phyloP scores from a whole-genome alignment of 495 filamentous ascomycete species.

The Glonium stellatum region DNA sequence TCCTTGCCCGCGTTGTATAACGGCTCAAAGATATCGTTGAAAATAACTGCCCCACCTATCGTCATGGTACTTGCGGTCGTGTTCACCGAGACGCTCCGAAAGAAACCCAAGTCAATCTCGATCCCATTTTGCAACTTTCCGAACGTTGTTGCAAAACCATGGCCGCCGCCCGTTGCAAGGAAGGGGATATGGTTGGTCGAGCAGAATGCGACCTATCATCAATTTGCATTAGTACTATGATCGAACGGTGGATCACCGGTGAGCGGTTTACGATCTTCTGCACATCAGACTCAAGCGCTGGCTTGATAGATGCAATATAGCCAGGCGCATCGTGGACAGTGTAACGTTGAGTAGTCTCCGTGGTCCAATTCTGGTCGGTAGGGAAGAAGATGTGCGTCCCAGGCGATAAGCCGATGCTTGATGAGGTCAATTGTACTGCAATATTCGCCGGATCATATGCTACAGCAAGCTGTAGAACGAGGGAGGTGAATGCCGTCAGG shows the following conservation, averaged over 20 bases:
- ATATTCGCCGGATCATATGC: no score
- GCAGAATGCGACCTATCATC: conserved; percentile 24
- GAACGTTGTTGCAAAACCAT: conserved; percentile 31
- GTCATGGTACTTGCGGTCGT: conserved; percentile 21
- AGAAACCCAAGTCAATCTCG: conserved; percentile 30
- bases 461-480: no score
- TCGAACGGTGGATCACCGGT: neutral
- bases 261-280: neutral
- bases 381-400: neutral
- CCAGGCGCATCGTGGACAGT: neutral
- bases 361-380: neutral
- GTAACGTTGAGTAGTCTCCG: neutral
- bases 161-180: conserved; percentile 30
- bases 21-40: conserved; percentile 24
- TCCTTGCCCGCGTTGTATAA: conserved; percentile 29
- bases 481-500: no score
- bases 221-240: neutral
- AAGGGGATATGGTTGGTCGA: conserved; percentile 27
- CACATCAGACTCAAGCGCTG: neutral
- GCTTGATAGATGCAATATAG: neutral
- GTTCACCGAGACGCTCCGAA: conserved; percentile 30
- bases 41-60: conserved; percentile 31
- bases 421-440: no score
- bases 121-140: conserved; percentile 26
- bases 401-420: conserved; percentile 1